Evolutionary conservation across 2,329 filamentous ascomycete genomes (phyloP).

Genomic region (Onygenales sp.): DNA sequence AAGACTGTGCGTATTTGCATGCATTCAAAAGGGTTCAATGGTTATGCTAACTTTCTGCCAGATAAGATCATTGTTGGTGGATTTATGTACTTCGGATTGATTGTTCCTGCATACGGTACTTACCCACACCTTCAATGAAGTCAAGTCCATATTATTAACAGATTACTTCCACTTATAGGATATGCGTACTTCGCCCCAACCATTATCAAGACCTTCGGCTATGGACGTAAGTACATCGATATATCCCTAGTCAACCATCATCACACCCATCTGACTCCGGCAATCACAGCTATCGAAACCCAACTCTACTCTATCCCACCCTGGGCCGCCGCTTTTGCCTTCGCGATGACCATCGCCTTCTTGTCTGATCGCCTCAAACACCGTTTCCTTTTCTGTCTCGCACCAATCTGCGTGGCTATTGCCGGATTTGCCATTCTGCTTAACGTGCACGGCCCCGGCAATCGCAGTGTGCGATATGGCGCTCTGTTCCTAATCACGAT

Average conservation of each 20-base stretch:
- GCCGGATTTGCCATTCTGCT: slow-evolving; percentile 68
- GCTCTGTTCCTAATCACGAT: slow-evolving; percentile 74
- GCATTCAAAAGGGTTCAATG: background rate
- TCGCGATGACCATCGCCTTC: slow-evolving; percentile 65
- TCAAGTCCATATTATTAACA: slow-evolving; percentile 2
- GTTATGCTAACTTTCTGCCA: slow-evolving; percentile 8
- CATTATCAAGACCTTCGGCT: slow-evolving; percentile 60
- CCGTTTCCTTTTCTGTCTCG: slow-evolving; percentile 63
- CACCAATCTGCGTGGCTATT: slow-evolving; percentile 60
- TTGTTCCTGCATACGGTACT: slow-evolving; percentile 62
- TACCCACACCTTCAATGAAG: background rate
- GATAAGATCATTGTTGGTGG: slow-evolving; percentile 62
- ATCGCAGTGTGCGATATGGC: slow-evolving; percentile 60
- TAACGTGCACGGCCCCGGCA: slow-evolving; percentile 50
- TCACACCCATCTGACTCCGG: background rate
- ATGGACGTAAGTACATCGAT: slow-evolving; percentile 29
- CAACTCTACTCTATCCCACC: slow-evolving; percentile 46
- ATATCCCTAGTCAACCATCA: background rate
- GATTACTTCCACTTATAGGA: slow-evolving; percentile 17
- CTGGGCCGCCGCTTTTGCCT: slow-evolving; percentile 65
- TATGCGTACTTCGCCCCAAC: slow-evolving; percentile 70
- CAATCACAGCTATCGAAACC: slow-evolving; percentile 35
- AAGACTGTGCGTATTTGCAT: slow-evolving; percentile 44
- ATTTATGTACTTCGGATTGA: slow-evolving; percentile 72
- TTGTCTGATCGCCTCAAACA: slow-evolving; percentile 63